Base-by-base conservation (phyloP, 2,329 filamentous ascomycete species). In the Phialocephala subalpina region DNA sequence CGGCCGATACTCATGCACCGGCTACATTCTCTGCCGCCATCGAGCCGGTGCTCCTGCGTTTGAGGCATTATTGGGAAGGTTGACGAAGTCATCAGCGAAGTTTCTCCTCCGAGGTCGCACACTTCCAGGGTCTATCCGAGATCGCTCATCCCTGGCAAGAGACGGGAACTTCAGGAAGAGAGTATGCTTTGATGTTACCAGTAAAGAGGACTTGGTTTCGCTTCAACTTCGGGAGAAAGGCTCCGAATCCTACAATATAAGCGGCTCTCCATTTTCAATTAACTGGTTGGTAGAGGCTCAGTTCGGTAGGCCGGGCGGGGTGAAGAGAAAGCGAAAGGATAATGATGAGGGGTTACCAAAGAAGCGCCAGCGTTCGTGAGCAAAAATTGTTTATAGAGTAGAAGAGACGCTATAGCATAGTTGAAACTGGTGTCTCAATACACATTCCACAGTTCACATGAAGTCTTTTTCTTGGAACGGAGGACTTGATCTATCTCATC, bases 121-220 rank as follows among this genome's bases (percentile, higher is more conserved):
- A 58, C 58, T 72, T 64, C 40, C 63, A 40, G 66, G 67, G 16
- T 69, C 64, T 18, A 60, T 70, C 35, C 58, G 61, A 35, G 66
- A 73, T 66, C 58, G 65, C 20, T 73, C 63, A 60, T 73, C 61
- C 49, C 35, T 71, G 16, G 64, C 42, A 53, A 64, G 58, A 62
- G 63, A 68, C 55, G 67, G 68, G 27, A 72, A 72, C 58, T 73
- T 73, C 53, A 64, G 63, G 55, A 73, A 73, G 61, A 72, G 67
- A 56, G 66, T 72, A 22, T 65, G 36, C 61, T 63, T 70, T 40
- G 62, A 72, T 40, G 47, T 72, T 56, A 29, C 29, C 25, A 33
- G 65, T 62, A 70, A 62, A 55, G 33, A 67, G 42, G 58, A 66
- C 29, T 42, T 62, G 20, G 49, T 70, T 29, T 65, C 64, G 29